Conservation (phyloP, 176 grass and related monocot genomes). For the Lolium perenne region DNA sequence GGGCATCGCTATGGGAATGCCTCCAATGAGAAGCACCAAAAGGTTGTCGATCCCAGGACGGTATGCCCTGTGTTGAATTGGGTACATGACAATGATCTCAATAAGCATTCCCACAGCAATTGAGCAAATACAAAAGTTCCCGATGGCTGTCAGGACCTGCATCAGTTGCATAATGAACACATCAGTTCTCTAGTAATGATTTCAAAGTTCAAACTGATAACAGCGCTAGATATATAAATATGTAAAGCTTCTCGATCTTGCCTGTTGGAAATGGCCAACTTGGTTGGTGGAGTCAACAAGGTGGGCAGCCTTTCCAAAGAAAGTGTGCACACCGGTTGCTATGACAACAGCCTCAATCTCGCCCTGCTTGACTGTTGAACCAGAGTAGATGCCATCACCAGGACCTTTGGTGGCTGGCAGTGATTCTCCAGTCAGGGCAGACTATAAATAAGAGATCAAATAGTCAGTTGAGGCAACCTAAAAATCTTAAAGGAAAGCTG, state of each 20-base stretch:
- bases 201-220: no score
- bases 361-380: conserved; percentile 63
- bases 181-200: no score
- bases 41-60: conserved; percentile 63
- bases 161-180: background rate
- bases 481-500: background rate
- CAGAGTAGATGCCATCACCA: conserved; percentile 58
- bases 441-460: conserved; percentile 39
- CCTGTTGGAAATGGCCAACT: conserved; percentile 69
- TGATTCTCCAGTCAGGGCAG: conserved; percentile 63
- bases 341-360: conserved; percentile 69
- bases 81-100: conserved; percentile 67
- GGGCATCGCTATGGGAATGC: conserved; percentile 68
- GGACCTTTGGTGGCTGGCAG: conserved; percentile 58
- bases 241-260: conserved; percentile 13
- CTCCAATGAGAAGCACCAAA: conserved; percentile 66
- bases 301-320: conserved; percentile 72
- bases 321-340: conserved; percentile 67
- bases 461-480: background rate
- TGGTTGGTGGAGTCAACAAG: conserved; percentile 66
- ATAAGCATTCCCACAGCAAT: conserved; percentile 58
- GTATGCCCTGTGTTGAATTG: conserved; percentile 58
- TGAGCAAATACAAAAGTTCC: conserved; percentile 63
- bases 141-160: conserved; percentile 62
- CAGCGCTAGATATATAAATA: no score